Base-by-base conservation (phyloP, 2,329 filamentous ascomycete species). In the Alternaria postmessia region DNA sequence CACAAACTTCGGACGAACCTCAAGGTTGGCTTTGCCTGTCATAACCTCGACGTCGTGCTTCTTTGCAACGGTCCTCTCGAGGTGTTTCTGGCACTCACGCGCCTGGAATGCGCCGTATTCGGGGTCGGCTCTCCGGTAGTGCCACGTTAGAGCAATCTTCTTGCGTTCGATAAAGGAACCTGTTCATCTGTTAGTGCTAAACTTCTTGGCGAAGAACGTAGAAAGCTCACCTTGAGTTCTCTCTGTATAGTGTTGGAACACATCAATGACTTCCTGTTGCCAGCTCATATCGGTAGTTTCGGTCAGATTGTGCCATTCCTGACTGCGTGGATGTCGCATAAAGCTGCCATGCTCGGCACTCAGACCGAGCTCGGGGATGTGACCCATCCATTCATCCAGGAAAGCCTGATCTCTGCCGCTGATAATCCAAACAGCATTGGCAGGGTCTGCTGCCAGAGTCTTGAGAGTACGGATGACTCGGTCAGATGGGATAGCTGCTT, bases 331-430 rank as follows among this genome's bases (percentile, higher is more conserved):
- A 66, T 92, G 85, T 62, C 92, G 89, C 80, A 98, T 93, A 78
- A 98, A 99, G 74, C 93, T 97, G 53, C 95, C 95, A 75, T 99
- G 95, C 81, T 99, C 95, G 1, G 95, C 95, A 70, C 93, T 96
- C 74, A 99, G 90, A n/a, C 95, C 95, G 12, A 99, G 84, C 74
- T 91, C 89, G 1, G 88, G 78, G 66, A 98, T 96, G 79, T 96
- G 91, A n/a, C 94, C 95, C 77, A 98, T 89, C 82, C 94, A 94
- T 67, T 96, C 90, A 67, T 91, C 88, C 60, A 99, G 81, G 80
- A 99, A 99, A 7, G 90, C 90, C 75, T 97, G 93, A 72, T 98
- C 94, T 65, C 95, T 89, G 11, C 95, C 95, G 54, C 92, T 96
- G 73, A 99, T 97, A 75, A 99, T 96, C 95, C 95, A 99, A n/a